Evolutionary conservation across 192 early-diverging fungal species (phyloP), one percentile per base, ranked within the genome.

Genomic region (Backusella morwellensis): DNA sequence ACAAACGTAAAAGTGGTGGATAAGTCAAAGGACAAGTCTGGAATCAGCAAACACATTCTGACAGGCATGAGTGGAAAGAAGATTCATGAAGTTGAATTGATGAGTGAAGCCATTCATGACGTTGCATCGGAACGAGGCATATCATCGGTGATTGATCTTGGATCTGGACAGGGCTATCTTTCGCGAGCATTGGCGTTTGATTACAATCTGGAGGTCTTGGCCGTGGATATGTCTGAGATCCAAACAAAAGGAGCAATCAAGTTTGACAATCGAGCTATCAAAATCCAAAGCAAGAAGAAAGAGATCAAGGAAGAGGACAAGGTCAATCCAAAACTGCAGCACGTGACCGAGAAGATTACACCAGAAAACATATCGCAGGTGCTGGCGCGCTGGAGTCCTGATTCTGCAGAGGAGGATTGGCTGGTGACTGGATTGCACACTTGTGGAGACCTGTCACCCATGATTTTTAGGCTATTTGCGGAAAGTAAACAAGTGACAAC

Each of bases 391-490:
- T 75, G 80, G 77, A 40, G 72, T 29, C 67, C 52, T 15, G 72
- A 72, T 73, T 68, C 74, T 1, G 29, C 34, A 0, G 42, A 41
- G 5, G 41, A 81, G 14, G 74, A 70, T 6, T 97, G 91, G 91
- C 81, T 94, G 71, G 83, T 95, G 1, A 94, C 93, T 72, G 94
- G 95, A 9, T 84, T 95, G 9, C 94, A 97, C 75, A 87, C 94
- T 0, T 97, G 96, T 76, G 96, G 96, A 7, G 91, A 96, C 75
- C 78, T 97, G 70, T 88, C 92, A 4, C 90, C 91, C 52, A 89
- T 90, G 1, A 89, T 94, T 75, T 85, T 96, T 9, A 84, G 87
- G 50, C 76, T 89, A 26, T 95, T 91, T 79, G 85, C 87, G 3
- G 86, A 89, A 70, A 86, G 85, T 36, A 80, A 84, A 7, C 86